phyloP scores from a whole-genome alignment of 2,329 filamentous ascomycete genomes.

The Talaromyces atroroseus region DNA sequence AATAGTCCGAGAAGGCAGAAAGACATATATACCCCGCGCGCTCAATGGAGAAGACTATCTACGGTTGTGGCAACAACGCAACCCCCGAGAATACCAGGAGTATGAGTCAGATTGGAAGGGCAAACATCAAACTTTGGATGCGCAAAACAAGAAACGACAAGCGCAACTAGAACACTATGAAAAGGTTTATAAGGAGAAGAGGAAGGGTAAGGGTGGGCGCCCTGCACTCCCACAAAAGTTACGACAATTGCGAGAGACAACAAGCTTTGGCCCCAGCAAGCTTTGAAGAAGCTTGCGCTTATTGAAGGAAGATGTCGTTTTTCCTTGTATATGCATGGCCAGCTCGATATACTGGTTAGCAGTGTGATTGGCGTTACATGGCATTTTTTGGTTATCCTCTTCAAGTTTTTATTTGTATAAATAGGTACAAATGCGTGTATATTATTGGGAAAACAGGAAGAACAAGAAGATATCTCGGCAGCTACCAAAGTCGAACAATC shows the following conservation, averaged over 20 bases:
- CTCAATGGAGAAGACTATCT: slow-evolving; percentile 35
- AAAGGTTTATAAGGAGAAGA: background rate
- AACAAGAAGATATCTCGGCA: background rate
- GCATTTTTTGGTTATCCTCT: background rate
- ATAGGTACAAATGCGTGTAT: background rate
- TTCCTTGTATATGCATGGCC: background rate
- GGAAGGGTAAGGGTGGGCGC: slow-evolving; percentile 4
- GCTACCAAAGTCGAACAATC: background rate
- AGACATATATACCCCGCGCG: slow-evolving; percentile 24
- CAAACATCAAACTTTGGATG: background rate
- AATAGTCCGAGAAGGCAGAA: slow-evolving; percentile 23
- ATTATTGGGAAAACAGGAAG: background rate
- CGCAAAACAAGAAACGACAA: background rate
- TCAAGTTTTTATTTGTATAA: background rate
- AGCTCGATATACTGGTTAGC: background rate
- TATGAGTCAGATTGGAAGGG: slow-evolving; percentile 19
- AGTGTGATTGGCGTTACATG: slow-evolving; percentile 8
- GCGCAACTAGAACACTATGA: background rate
- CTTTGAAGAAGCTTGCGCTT: background rate
- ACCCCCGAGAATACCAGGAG: slow-evolving; percentile 28
- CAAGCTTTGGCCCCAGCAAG: background rate
- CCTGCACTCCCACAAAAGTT: background rate
- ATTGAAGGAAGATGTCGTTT: background rate
- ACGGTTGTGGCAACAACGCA: slow-evolving; percentile 34
- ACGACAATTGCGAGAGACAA: background rate